Evolutionary conservation across 2,329 filamentous ascomycete genomes (phyloP).

Genomic region (Exophiala aquamarina): DNA sequence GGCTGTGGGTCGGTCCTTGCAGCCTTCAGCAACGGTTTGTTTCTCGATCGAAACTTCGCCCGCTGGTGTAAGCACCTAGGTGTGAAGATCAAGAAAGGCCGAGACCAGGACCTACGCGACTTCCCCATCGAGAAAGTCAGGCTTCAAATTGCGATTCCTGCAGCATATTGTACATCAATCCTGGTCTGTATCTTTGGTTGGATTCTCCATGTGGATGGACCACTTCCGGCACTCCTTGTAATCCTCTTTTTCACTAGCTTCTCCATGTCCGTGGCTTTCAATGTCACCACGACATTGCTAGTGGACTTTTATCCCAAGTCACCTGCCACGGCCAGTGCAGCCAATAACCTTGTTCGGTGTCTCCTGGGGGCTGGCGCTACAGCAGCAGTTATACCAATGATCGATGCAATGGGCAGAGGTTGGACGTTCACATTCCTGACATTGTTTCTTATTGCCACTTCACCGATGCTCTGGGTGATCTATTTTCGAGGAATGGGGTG

Average conservation of each 20-base stretch:
- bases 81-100: constrained; percentile 60
- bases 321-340: constrained; percentile 54
- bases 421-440: constrained; percentile 44
- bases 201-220: constrained; percentile 35
- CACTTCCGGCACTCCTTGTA: constrained; percentile 35
- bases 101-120: constrained; percentile 50
- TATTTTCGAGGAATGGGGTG: constrained; percentile 32
- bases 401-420: constrained; percentile 48
- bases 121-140: constrained; percentile 52
- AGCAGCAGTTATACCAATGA: constrained; percentile 51
- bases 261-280: constrained; percentile 41
- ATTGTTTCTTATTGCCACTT: constrained; percentile 36
- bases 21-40: constrained; percentile 41
- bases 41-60: constrained; percentile 72
- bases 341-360: constrained; percentile 55
- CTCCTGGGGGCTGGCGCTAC: constrained; percentile 54
- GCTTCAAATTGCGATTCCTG: constrained; percentile 34
- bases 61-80: constrained; percentile 63
- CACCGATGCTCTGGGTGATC: constrained; percentile 33
- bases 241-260: constrained; percentile 39
- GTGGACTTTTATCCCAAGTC: constrained; percentile 52
- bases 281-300: constrained; percentile 47
- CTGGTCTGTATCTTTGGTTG: constrained; percentile 39
- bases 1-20: constrained; percentile 31
- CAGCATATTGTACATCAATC: constrained; percentile 30